Percentiles rank a stretch among this genome's conserved stretches.
Conservation (phyloP, 75 land plant species). For the Cunninghamia lanceolata region DNA sequence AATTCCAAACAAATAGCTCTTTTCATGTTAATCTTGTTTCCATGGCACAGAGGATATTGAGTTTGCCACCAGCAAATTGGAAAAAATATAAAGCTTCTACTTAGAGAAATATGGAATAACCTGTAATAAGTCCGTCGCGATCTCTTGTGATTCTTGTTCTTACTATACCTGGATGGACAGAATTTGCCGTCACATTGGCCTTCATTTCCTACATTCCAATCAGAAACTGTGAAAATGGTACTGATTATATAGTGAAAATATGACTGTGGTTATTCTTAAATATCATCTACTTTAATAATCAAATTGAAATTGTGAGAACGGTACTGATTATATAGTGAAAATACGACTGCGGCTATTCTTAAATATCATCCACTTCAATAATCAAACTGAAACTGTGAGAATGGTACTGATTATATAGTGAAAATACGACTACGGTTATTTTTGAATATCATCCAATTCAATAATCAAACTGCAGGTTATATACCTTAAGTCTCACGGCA, state of each 20-base stretch:
- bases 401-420: too few relatives aligned
- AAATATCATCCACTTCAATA: too few relatives aligned
- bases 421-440: too few relatives aligned
- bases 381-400: too few relatives aligned
- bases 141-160: constrained; percentile 71
- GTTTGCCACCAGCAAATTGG: not conserved
- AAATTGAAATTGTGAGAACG: too few relatives aligned
- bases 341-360: too few relatives aligned
- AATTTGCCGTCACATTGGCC: constrained; percentile 75
- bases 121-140: constrained; percentile 56
- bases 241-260: constrained; percentile 24
- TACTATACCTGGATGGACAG: constrained; percentile 86
- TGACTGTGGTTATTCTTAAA: too few relatives aligned
- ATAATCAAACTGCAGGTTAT: not conserved
- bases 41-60: not conserved
- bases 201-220: constrained; percentile 43
- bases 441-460: too few relatives aligned
- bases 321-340: too few relatives aligned
- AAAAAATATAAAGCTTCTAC: not conserved
- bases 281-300: too few relatives aligned
- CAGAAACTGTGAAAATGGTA: constrained; percentile 5
- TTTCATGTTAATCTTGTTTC: not conserved
- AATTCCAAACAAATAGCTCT: not conserved
- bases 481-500: constrained; percentile 53
- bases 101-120: constrained; percentile 16